phyloP scores from a whole-genome alignment of 495 filamentous ascomycete genomes.

The Trichoderma virens region DNA sequence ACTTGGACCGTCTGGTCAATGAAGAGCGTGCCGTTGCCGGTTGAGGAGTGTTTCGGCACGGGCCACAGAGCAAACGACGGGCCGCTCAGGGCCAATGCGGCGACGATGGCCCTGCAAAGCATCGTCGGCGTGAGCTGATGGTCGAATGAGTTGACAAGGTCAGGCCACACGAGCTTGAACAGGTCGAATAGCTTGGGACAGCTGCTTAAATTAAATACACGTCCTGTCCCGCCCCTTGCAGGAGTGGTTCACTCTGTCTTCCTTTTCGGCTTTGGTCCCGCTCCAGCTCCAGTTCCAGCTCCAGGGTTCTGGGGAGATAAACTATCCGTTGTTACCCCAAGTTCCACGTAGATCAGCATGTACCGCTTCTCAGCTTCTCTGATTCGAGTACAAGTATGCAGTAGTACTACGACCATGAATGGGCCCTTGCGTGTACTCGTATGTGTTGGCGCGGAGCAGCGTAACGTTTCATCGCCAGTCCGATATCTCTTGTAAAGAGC shows the following conservation, averaged over 20 bases:
- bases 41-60: constrained; percentile 41
- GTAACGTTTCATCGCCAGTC: constrained; percentile 2
- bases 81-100: constrained; percentile 4
- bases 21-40: constrained; percentile 48
- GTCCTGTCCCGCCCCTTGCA: background rate
- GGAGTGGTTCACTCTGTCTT: background rate
- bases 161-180: background rate
- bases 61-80: constrained; percentile 51
- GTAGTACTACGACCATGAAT: no score
- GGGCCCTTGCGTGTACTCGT: no score
- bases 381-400: background rate
- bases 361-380: background rate
- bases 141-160: background rate
- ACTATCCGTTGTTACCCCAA: background rate
- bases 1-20: constrained; percentile 44
- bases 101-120: constrained; percentile 3
- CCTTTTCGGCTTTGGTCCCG: background rate
- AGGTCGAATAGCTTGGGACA: background rate
- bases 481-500: background rate
- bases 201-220: background rate
- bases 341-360: background rate
- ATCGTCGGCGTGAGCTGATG: background rate
- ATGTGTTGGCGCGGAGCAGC: constrained; percentile 5
- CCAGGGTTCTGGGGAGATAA: background rate
- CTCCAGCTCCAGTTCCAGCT: background rate